A percentile compares a stretch with the other conserved stretches of the same genome.
phyloP scores from a whole-genome alignment of 352 stramenopile species.

The Pythium aquatile region DNA sequence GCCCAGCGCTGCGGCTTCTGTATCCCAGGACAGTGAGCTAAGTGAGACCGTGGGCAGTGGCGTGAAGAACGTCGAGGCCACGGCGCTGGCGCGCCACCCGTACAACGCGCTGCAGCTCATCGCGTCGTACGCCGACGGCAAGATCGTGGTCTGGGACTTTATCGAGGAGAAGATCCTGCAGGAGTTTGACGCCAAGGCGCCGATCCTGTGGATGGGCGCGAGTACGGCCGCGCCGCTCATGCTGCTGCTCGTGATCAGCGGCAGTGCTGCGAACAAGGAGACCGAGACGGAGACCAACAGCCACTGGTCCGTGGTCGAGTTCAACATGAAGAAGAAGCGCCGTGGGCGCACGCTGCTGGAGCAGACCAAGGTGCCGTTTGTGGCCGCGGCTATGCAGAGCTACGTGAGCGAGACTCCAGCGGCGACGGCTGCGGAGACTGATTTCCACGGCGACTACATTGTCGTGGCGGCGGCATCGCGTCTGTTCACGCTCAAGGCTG shows the following conservation, averaged over 20 bases:
- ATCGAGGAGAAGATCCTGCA: constrained; percentile 65
- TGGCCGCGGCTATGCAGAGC: constrained; percentile 53
- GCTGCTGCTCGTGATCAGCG: constrained; percentile 53
- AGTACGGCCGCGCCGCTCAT: constrained; percentile 55
- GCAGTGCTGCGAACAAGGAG: constrained; percentile 13
- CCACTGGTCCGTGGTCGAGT: constrained; percentile 63
- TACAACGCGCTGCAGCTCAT: constrained; percentile 70
- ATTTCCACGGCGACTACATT: constrained; percentile 47
- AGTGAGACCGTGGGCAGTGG: background rate
- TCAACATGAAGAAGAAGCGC: constrained; percentile 72
- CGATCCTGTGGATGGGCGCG: constrained; percentile 70
- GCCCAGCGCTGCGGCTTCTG: background rate
- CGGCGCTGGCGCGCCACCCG: constrained; percentile 61
- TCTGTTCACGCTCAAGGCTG: constrained; percentile 45
- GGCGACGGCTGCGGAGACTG: background rate
- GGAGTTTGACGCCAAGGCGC: constrained; percentile 43
- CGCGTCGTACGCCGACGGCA: constrained; percentile 63
- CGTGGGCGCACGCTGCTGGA: constrained; percentile 46
- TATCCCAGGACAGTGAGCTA: background rate
- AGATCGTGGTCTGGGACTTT: constrained; percentile 76
- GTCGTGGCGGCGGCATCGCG: constrained; percentile 39
- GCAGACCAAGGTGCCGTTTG: constrained; percentile 46
- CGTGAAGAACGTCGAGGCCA: constrained; percentile 32
- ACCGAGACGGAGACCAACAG: constrained; percentile 18
- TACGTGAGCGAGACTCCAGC: constrained; percentile 28